Evolutionary conservation across 1,284 basidiomycete species (phyloP), one percentile per base, ranked within the genome.

Genomic region (Golubevia pallescens): DNA sequence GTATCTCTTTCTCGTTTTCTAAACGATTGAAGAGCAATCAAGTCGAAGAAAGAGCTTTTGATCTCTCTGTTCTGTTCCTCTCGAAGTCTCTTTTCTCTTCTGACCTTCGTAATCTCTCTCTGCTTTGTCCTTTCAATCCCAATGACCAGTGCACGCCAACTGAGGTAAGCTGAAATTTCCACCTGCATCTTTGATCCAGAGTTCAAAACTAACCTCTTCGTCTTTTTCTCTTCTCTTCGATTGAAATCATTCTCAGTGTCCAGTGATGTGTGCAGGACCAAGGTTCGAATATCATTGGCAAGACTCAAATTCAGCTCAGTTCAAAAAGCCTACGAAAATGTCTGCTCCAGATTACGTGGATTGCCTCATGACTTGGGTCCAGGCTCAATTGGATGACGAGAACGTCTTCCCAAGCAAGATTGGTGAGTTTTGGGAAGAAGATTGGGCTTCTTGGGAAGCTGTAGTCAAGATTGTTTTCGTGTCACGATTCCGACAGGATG

Each of bases 271-370:
- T 81, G 96, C 97, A 5, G 97, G 97, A 8, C 94, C 95, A 74
- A 90, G 96, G 92, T 95, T 77, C 86, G 97, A 99, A 86, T 99
- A 98, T 86, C 91, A 97, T 32, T 99, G 97, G 96, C 96, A 99
- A 86, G 97, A 98, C 80, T 66, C 79, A 61, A 71, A 69, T 58
- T 77, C 75, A 57, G 61, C 61, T 14, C 69, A 74, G 54, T 85
- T 78, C 73, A 79, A 78, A 32, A 73, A 76, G 16, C 80, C 82
- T 2, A 84, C 81, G 58, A 77, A 76, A 60, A 75, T 85, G 68
- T 77, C 78, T 23, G 82, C 82, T 38, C 78, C 86, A 1, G 95
- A 97, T 67, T 99, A 99, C 85, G 95, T 99, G 63, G 97, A 99
- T 84, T 93, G 94, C 21, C 88, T 99, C 66, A 98, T 99, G 95